phyloP scores from a whole-genome alignment of 2,329 filamentous ascomycete genomes.

The Ophiocordyceps camponoti-saundersi region DNA sequence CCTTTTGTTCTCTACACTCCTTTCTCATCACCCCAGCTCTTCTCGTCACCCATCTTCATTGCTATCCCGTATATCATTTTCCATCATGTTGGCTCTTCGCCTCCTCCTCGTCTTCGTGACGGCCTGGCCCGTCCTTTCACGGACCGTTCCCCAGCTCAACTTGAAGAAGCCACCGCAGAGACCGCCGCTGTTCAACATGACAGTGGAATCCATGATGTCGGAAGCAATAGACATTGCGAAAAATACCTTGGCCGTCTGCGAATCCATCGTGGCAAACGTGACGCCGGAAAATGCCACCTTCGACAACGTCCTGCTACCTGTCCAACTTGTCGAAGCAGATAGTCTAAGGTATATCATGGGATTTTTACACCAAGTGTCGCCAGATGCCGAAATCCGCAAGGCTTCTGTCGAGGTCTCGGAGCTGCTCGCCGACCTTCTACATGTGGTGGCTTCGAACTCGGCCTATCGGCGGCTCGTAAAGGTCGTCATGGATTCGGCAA shows the following conservation, averaged over 20 bases:
- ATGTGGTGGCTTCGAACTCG: conserved; percentile 67
- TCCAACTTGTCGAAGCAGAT: conserved; percentile 49
- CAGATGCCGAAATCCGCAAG: conserved; percentile 49
- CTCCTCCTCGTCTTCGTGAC: conserved; percentile 39
- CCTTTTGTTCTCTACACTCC: too few relatives aligned
- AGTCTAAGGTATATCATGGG: conserved; percentile 55
- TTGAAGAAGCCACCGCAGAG: conserved; percentile 62
- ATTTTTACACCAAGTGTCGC: conserved; percentile 69
- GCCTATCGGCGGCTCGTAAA: conserved; percentile 57
- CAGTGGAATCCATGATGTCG: conserved; percentile 47
- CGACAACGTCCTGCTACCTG: conserved; percentile 40
- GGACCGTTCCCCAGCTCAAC: conserved; percentile 21
- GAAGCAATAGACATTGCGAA: conserved; percentile 52
- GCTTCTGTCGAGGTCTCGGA: conserved; percentile 63
- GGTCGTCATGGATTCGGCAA: conserved; percentile 32
- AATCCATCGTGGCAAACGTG: conserved; percentile 49
- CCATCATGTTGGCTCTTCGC: neutral
- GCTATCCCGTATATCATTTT: neutral
- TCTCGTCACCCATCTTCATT: too few relatives aligned
- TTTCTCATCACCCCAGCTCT: too few relatives aligned
- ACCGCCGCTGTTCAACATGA: conserved; percentile 62
- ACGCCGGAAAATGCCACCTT: conserved; percentile 35
- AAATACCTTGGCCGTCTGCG: conserved; percentile 42
- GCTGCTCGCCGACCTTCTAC: conserved; percentile 58
- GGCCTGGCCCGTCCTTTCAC: conserved; percentile 41